Percentiles rank a stretch among this genome's conserved stretches.
Evolutionary conservation across 257 asterid species (phyloP).

Genomic region (Solanum piurae): DNA sequence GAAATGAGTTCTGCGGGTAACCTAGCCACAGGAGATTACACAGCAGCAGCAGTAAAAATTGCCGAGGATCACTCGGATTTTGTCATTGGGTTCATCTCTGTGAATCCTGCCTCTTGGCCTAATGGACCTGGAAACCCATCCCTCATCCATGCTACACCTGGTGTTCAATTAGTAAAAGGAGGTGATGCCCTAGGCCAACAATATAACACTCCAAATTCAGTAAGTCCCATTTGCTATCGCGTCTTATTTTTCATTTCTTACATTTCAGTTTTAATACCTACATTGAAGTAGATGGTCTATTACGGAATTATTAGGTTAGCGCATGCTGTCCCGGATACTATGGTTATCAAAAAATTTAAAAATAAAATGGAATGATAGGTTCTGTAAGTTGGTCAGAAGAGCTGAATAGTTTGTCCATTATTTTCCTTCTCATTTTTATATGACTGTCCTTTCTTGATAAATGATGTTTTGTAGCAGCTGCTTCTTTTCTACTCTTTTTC

Average conservation of each 20-base stretch:
- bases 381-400: not conserved
- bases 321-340: not conserved
- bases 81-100: conserved; percentile 94
- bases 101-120: conserved; percentile 91
- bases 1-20: conserved; percentile 98
- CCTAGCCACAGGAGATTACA: conserved; percentile 86
- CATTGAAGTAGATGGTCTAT: not conserved
- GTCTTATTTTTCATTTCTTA: not conserved
- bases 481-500: not conserved
- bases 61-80: conserved; percentile 92
- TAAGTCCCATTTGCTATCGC: conserved; percentile 22
- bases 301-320: not conserved
- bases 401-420: not conserved
- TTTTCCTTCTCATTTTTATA: not conserved
- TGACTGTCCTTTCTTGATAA: not conserved
- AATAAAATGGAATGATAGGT: not conserved
- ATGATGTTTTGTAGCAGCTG: not conserved
- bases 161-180: conserved; percentile 89
- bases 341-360: not conserved
- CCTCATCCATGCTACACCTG: conserved; percentile 91
- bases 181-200: conserved; percentile 95
- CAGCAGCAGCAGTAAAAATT: conserved; percentile 85
- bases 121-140: conserved; percentile 68
- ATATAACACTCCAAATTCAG: conserved; percentile 84
- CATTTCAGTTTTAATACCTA: not conserved